Conservation (phyloP, 257 asterid genomes). For the Primulina huaijiensis region DNA sequence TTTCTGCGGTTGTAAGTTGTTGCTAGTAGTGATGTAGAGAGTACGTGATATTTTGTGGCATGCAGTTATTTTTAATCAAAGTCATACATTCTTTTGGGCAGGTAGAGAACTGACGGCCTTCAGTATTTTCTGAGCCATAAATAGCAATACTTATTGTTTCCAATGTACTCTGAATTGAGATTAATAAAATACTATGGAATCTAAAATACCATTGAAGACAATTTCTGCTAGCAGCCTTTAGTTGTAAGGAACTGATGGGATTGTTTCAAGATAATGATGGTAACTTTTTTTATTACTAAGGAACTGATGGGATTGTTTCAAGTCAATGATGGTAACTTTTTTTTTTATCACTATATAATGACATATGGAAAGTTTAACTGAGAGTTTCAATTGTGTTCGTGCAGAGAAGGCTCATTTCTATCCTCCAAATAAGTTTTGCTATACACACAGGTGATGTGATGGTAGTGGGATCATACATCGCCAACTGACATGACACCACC, state of each 20-base stretch:
- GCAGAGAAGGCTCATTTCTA: constrained; percentile 33
- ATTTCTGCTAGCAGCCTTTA: neutral
- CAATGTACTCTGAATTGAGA: constrained; percentile 24
- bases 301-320: constrained; percentile 25
- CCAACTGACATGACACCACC: constrained; percentile 33
- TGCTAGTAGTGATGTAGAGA: neutral
- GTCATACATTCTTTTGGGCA: neutral
- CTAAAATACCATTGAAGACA: neutral
- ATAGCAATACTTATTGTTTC: constrained; percentile 9
- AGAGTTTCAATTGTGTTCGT: constrained; percentile 27
- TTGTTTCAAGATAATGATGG: constrained; percentile 21
- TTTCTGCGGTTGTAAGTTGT: neutral
- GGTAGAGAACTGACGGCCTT: neutral
- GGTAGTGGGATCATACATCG: constrained; percentile 32
- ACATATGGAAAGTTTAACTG: constrained; percentile 14
- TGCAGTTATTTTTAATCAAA: neutral
- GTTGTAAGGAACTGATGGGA: constrained; percentile 27
- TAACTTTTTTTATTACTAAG: constrained; percentile 17
- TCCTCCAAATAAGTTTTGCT: constrained; percentile 25
- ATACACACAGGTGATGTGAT: constrained; percentile 31
- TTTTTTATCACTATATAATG: neutral
- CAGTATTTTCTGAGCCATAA: neutral
- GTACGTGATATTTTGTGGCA: neutral
- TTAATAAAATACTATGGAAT: constrained; percentile 6
- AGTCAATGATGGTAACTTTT: constrained; percentile 24